These are phyloP conservation scores for Helminthosporium solani DNA, from an alignment of 2,329 filamentous ascomycete genomes.

Conservation along the genomic window DNA sequence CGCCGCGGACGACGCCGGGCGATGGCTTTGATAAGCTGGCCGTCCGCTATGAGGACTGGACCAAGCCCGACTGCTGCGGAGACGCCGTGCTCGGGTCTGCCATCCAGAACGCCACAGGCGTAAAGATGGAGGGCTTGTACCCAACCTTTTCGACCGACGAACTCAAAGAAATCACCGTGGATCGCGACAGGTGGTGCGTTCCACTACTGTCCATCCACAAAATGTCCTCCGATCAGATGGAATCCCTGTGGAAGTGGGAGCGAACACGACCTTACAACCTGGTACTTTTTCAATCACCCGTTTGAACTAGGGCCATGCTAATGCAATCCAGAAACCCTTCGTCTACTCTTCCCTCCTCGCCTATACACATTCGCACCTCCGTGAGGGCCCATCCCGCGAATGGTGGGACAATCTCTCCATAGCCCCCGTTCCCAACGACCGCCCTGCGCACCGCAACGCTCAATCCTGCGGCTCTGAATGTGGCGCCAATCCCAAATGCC, in stretches of 20 bases:
- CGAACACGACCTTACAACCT: conserved; percentile 38
- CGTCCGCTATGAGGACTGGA: conserved; percentile 33
- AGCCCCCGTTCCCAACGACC: conserved; percentile 36
- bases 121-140: conserved; percentile 40
- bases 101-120: conserved; percentile 39
- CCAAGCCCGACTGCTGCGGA: conserved; percentile 48
- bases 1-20: conserved; percentile 27
- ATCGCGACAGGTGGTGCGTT: conserved; percentile 45
- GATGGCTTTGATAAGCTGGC: conserved; percentile 37
- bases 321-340: conserved; percentile 33
- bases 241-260: conserved; percentile 52
- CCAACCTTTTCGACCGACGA: conserved; percentile 49
- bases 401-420: conserved; percentile 41
- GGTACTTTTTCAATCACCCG: conserved; percentile 14
- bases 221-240: conserved; percentile 50
- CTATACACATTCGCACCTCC: conserved; percentile 39
- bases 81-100: conserved; percentile 44
- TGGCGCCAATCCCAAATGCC: conserved; percentile 32
- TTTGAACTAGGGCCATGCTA: neutral
- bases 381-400: conserved; percentile 31
- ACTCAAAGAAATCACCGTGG: conserved; percentile 48
- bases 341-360: conserved; percentile 41
- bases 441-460: conserved; percentile 36
- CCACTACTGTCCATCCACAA: conserved; percentile 45
- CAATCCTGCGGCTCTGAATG: conserved; percentile 39